Percentiles rank a stretch among this genome's conserved stretches.
phyloP scores from a whole-genome alignment of 768 basidiomycete species.

The Panus rudis region DNA sequence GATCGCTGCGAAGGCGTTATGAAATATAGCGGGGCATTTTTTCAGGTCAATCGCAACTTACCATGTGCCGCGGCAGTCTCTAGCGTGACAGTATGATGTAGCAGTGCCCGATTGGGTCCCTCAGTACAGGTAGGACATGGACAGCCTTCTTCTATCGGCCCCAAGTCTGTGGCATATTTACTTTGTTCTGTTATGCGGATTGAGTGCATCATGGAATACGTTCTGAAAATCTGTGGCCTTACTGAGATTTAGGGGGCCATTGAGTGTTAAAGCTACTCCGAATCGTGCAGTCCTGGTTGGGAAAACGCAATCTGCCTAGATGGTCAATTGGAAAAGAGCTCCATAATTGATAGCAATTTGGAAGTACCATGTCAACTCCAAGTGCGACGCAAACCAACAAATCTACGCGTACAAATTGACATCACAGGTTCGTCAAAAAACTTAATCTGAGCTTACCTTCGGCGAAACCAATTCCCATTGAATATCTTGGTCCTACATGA shows the following conservation, averaged over 20 bases:
- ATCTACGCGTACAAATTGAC: slow-evolving; percentile 37
- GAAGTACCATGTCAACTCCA: slow-evolving; percentile 82
- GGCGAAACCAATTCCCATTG: slow-evolving; percentile 90
- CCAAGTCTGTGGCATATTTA: slow-evolving; percentile 64
- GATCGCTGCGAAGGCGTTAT: slow-evolving; percentile 43
- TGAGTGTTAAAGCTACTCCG: slow-evolving; percentile 79
- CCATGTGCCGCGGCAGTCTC: slow-evolving; percentile 88
- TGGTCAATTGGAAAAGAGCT: neutral
- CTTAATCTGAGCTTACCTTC: slow-evolving; percentile 51
- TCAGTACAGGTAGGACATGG: slow-evolving; percentile 80
- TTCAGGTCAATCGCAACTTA: slow-evolving; percentile 24
- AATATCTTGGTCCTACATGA: slow-evolving; percentile 71
- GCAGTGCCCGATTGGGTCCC: slow-evolving; percentile 61
- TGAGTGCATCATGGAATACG: neutral
- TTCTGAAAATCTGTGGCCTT: slow-evolving; percentile 14
- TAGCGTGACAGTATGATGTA: slow-evolving; percentile 69
- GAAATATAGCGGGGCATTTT: slow-evolving; percentile 10
- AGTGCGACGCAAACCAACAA: slow-evolving; percentile 85
- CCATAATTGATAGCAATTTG: neutral
- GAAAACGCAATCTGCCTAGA: slow-evolving; percentile 86
- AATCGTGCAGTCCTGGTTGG: slow-evolving; percentile 90
- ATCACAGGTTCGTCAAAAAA: neutral
- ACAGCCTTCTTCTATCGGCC: slow-evolving; percentile 67
- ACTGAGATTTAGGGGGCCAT: slow-evolving; percentile 82
- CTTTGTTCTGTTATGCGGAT: slow-evolving; percentile 44